These are phyloP conservation scores for Pittosporum tobira DNA, from an alignment of 129 eudicot genomes.

Conservation along the genomic window DNA sequence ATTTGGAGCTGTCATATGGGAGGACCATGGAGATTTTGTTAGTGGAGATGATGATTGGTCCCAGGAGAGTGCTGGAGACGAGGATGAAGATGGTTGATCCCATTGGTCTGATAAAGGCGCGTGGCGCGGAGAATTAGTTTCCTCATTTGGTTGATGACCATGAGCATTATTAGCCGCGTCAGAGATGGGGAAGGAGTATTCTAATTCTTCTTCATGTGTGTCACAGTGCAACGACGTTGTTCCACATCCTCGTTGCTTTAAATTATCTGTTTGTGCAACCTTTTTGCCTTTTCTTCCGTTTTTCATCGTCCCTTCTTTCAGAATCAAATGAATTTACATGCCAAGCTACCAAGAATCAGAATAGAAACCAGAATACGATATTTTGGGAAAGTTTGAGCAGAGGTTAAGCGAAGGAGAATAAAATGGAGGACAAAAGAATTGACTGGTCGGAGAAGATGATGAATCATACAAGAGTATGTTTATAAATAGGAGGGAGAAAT, in stretches of 20 bases:
- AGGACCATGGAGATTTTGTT: slow-evolving; percentile 57
- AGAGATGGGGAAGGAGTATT: slow-evolving; percentile 22
- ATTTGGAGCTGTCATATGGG: slow-evolving; percentile 18
- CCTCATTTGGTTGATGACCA: slow-evolving; percentile 2
- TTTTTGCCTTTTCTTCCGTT: slow-evolving; percentile 15
- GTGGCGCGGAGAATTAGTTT: slow-evolving; percentile 12
- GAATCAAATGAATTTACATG: neutral
- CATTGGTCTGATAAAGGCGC: neutral
- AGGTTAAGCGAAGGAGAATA: neutral
- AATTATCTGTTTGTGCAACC: neutral
- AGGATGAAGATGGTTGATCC: slow-evolving; percentile 19
- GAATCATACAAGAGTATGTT: neutral
- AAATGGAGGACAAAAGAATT: slow-evolving; percentile 14
- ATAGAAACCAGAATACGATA: slow-evolving; percentile 5
- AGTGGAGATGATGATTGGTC: slow-evolving; percentile 31
- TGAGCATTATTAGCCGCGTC: slow-evolving; percentile 13
- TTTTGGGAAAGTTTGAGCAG: slow-evolving; percentile 15
- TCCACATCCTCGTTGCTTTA: neutral
- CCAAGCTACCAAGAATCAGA: neutral
- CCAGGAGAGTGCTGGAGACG: neutral
- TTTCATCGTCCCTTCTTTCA: neutral
- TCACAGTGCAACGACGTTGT: slow-evolving; percentile 4
- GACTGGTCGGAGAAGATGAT: slow-evolving; percentile 17
- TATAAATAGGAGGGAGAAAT: neutral
- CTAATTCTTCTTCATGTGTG: slow-evolving; percentile 22